These are phyloP conservation scores for Phytopythium vexans DNA, from an alignment of 352 stramenopile genomes.

Conservation along the genomic window DNA sequence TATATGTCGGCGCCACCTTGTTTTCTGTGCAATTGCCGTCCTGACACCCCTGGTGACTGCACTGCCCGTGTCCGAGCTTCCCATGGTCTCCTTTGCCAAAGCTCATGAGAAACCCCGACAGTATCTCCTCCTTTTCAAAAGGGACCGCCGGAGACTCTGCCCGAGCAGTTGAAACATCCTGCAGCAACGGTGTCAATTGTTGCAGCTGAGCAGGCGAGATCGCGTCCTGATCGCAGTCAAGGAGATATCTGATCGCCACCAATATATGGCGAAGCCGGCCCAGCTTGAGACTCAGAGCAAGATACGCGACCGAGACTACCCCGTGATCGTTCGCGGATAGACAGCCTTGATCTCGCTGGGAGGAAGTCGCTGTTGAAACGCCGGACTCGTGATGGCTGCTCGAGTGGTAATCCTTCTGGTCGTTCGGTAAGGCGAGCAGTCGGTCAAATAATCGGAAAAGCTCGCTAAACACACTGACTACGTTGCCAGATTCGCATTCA, in stretches of 20 bases:
- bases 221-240: constrained; percentile 15
- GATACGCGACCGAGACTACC: constrained; percentile 41
- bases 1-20: constrained; percentile 61
- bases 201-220: constrained; percentile 20
- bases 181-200: constrained; percentile 28
- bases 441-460: constrained; percentile 41
- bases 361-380: background rate
- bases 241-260: constrained; percentile 29
- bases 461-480: constrained; percentile 52
- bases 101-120: constrained; percentile 62
- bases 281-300: constrained; percentile 69
- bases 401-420: background rate
- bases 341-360: background rate
- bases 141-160: constrained; percentile 19
- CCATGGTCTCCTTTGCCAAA: constrained; percentile 85
- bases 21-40: constrained; percentile 85
- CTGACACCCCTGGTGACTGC: constrained; percentile 51
- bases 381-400: background rate
- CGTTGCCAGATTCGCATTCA: constrained; percentile 2
- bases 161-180: constrained; percentile 29
- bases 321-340: constrained; percentile 24
- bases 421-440: constrained; percentile 21
- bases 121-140: constrained; percentile 22
- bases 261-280: constrained; percentile 54
- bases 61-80: constrained; percentile 79